Percentiles rank a stretch among this genome's conserved stretches.
Conservation (phyloP, 225 moss, liverwort and hornwort genomes). For the Ulota crispa region DNA sequence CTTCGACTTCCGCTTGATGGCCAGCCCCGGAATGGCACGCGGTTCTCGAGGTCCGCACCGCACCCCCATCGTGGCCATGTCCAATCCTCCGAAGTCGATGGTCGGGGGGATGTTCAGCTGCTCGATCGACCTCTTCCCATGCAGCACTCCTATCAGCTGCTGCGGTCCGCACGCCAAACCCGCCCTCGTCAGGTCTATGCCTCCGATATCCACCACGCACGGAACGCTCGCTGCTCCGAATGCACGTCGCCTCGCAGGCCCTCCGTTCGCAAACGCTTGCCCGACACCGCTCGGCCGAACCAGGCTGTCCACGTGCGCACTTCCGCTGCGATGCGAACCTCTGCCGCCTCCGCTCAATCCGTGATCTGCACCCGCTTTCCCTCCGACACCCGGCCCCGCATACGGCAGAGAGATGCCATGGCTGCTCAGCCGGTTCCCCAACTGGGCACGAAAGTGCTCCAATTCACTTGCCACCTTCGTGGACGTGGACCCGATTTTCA, state of each 20-base stretch:
- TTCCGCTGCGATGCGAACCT: conserved; percentile 34
- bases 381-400: conserved; percentile 31
- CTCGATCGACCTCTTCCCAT: conserved; percentile 47
- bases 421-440: conserved; percentile 53
- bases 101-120: conserved; percentile 56
- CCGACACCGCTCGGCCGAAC: conserved; percentile 31
- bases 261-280: conserved; percentile 38
- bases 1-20: conserved; percentile 70
- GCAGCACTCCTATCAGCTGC: conserved; percentile 29
- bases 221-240: conserved; percentile 41
- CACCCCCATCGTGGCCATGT: conserved; percentile 77
- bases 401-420: conserved; percentile 57
- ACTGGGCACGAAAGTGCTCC: conserved; percentile 56
- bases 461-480: conserved; percentile 55
- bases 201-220: conserved; percentile 69
- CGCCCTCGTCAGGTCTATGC: conserved; percentile 61
- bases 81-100: conserved; percentile 86
- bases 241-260: conserved; percentile 42
- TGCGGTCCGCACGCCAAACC: conserved; percentile 62
- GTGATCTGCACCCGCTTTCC: conserved; percentile 29
- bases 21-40: conserved; percentile 48
- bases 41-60: conserved; percentile 80
- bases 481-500: conserved; percentile 44
- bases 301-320: conserved; percentile 41
- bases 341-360: conserved; percentile 23